Base-by-base conservation (phyloP, 2,329 filamentous ascomycete genomes). In the Diplodia mutila region DNA sequence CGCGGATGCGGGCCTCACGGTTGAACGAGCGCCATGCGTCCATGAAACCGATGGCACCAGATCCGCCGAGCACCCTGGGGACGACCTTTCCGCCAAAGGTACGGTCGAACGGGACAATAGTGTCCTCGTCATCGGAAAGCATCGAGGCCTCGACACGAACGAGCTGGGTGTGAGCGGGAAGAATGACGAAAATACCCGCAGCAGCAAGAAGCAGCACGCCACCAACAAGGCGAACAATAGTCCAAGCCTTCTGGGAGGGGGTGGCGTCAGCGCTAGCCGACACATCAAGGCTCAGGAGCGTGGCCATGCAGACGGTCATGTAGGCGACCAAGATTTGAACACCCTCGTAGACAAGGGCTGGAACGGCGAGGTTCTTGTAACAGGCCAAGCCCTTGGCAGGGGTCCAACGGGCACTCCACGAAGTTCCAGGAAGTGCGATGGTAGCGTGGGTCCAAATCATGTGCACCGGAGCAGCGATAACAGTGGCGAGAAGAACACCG, bases 91-190 rank as follows among this genome's bases (percentile, higher is more conserved):
- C 92, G 70, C 86, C 87, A 75, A 96, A 96, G 34, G 90, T 90
- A 71, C 93, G 91, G 83, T 98, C 94, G 74, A 98, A 97, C 37
- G 92, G 90, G 42, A 98, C 89, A 71, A 97, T 91, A 29, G 92
- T 89, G 80, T 96, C 90, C 71, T 93, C 86, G 21, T 92, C 89
- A 68, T 92, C 90, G 0, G 93, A 87, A 2, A 98, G 87, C 72
- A 97, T 88, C 59, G 92, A 94, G 7, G 94, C 93, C 77, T 97
- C 93, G 42, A 97, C 89, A 70, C 94, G 92, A 71, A 91, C 85
- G 68, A 97, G 87, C 25, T 92, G 87, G 37, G 94, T 91, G 68
- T 87, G 85, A 48, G 92, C 87, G 21, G 94, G 94, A 67, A 97
- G 92, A 69, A 96, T 85, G 70, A 92, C 83, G 69, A 94, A 79